These are phyloP conservation scores for Magnaporthiopsis incrustans DNA, from an alignment of 2,329 filamentous ascomycete species.

Conservation along the genomic window DNA sequence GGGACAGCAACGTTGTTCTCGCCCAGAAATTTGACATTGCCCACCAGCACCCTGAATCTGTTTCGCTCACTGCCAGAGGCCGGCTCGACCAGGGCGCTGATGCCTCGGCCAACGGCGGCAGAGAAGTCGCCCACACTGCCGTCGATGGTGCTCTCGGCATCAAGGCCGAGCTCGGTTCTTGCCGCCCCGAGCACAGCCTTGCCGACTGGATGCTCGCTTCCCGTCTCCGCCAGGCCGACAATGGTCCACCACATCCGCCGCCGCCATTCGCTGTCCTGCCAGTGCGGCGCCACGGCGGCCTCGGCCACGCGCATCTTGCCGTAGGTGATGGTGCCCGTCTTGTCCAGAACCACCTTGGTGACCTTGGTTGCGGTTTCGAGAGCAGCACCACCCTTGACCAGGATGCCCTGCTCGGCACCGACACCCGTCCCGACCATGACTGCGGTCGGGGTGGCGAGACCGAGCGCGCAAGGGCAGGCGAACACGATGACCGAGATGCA, in stretches of 20 bases:
- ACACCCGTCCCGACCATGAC: slow-evolving; percentile 99
- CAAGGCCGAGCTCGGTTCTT: slow-evolving; percentile 66
- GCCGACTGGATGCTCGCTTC: slow-evolving; percentile 94
- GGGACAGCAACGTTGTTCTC: slow-evolving; percentile 63
- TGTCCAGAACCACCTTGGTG: slow-evolving; percentile 85
- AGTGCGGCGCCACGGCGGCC: slow-evolving; percentile 55
- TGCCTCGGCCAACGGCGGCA: slow-evolving; percentile 74
- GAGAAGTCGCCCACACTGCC: slow-evolving; percentile 82
- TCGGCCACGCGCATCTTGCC: slow-evolving; percentile 91
- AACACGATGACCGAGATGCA: slow-evolving; percentile 99
- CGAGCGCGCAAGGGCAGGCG: slow-evolving; percentile 94
- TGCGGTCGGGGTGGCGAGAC: slow-evolving; percentile 88
- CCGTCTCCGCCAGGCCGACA: slow-evolving; percentile 89
- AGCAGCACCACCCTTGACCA: slow-evolving; percentile 94
- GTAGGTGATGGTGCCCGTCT: slow-evolving; percentile 89
- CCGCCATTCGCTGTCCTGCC: slow-evolving; percentile 61
- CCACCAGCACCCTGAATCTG: slow-evolving; percentile 73
- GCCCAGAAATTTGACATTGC: slow-evolving; percentile 70
- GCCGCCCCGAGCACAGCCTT: slow-evolving; percentile 73
- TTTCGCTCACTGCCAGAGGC: slow-evolving; percentile 56
- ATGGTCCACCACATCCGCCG: slow-evolving; percentile 89
- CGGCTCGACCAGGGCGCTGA: slow-evolving; percentile 75
- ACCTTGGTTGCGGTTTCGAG: slow-evolving; percentile 86
- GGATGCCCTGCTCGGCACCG: slow-evolving; percentile 87
- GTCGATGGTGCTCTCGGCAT: slow-evolving; percentile 65